phyloP scores from a whole-genome alignment of 768 basidiomycete genomes.

The Suillus weaverae region DNA sequence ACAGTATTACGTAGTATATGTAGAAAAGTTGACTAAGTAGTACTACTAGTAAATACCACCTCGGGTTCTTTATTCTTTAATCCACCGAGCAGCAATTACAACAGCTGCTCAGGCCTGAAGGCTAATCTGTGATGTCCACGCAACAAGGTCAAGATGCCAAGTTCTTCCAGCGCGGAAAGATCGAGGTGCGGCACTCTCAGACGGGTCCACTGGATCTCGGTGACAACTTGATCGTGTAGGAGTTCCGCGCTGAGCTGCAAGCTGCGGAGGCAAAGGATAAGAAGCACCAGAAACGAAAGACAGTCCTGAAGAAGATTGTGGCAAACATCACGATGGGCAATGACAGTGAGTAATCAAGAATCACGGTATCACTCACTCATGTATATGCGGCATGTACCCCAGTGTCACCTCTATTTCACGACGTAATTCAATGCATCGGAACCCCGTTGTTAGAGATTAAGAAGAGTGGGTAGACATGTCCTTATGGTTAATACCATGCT shows the following conservation, averaged over 20 bases:
- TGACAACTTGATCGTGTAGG: conserved; percentile 43
- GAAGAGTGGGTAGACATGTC: conserved; percentile 73
- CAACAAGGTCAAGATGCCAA: conserved; percentile 85
- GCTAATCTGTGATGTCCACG: conserved; percentile 35
- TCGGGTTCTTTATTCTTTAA: not conserved
- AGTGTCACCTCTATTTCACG: conserved; percentile 96
- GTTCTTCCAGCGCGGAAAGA: conserved; percentile 90
- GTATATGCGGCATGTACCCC: conserved; percentile 17
- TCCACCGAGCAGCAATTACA: not conserved
- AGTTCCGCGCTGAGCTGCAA: conserved; percentile 89
- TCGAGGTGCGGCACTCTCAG: conserved; percentile 58
- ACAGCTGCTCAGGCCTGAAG: not conserved
- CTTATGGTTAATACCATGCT: not conserved
- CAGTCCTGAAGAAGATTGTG: conserved; percentile 93
- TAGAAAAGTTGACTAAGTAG: not conserved
- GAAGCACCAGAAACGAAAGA: conserved; percentile 92
- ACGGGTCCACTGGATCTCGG: conserved; percentile 11
- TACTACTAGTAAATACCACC: not conserved
- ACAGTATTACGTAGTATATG: not conserved
- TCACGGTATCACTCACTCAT: conserved; percentile 14
- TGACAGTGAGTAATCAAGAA: conserved; percentile 70
- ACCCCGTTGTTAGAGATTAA: conserved; percentile 97
- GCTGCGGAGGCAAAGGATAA: conserved; percentile 95
- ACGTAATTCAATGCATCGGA: conserved; percentile 93
- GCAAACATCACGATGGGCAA: conserved; percentile 99